These are phyloP conservation scores for Kickxella alabastrina DNA, from an alignment of 192 early-diverging fungal genomes.

Conservation along the genomic window DNA sequence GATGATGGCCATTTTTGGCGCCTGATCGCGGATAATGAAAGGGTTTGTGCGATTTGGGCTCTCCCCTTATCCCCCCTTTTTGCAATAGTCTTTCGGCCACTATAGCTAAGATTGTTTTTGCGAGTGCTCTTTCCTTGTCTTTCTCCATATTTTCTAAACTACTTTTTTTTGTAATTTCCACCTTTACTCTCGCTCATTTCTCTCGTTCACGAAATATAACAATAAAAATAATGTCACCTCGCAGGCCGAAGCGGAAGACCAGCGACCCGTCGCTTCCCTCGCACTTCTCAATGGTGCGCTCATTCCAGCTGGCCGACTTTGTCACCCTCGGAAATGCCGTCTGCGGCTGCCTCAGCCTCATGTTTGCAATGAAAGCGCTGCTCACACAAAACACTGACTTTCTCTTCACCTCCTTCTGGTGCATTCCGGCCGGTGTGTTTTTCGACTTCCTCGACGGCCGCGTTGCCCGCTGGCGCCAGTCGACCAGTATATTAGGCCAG, in stretches of 20 bases:
- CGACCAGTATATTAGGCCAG: conserved; percentile 74
- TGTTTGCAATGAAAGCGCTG: conserved; percentile 70
- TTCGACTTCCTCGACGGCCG: conserved; percentile 77
- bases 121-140: too few species aligned
- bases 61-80: too few species aligned
- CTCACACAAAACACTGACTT: conserved; percentile 60
- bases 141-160: too few species aligned
- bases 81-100: too few species aligned
- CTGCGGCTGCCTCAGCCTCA: conserved; percentile 69
- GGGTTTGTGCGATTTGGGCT: too few species aligned
- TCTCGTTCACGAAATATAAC: too few species aligned
- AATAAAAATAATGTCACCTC: too few species aligned
- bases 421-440: conserved; percentile 65
- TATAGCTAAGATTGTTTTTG: too few species aligned
- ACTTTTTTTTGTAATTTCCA: too few species aligned
- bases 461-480: conserved; percentile 77
- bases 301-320: conserved; percentile 78
- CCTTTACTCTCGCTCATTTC: too few species aligned
- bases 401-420: conserved; percentile 59
- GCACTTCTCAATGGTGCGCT: conserved; percentile 55
- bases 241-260: conserved; percentile 26
- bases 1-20: conserved; percentile 45
- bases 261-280: conserved; percentile 37
- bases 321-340: conserved; percentile 84
- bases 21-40: too few species aligned